Evolutionary conservation across 352 stramenopile species (phyloP).

Genomic region (Globisporangium middletonii): DNA sequence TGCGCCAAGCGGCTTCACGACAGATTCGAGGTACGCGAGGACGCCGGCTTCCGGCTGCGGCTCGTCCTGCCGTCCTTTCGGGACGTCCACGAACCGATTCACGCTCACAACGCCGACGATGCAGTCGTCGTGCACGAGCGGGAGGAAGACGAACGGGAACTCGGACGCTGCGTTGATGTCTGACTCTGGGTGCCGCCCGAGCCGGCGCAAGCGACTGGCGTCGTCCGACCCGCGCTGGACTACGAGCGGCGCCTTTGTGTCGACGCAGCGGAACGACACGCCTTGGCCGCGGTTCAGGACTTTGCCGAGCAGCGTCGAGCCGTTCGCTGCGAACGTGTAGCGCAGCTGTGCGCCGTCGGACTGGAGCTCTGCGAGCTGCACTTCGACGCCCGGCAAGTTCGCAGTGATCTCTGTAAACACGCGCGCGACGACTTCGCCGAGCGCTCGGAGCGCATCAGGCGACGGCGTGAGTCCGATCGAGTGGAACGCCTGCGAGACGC

Average conservation of each 20-base stretch:
- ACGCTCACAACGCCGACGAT: slow-evolving; percentile 56
- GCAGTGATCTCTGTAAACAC: slow-evolving; percentile 43
- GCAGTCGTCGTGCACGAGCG: slow-evolving; percentile 61
- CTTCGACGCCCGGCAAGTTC: slow-evolving; percentile 44
- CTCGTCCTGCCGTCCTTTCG: slow-evolving; percentile 55
- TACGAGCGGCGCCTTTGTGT: slow-evolving; percentile 32
- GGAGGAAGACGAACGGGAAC: slow-evolving; percentile 58
- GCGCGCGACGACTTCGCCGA: slow-evolving; percentile 30
- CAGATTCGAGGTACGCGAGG: slow-evolving; percentile 36
- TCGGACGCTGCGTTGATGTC: not conserved
- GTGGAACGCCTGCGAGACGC: slow-evolving; percentile 20
- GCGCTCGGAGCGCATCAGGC: slow-evolving; percentile 34
- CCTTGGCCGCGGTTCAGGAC: slow-evolving; percentile 40
- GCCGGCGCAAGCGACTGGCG: slow-evolving; percentile 21
- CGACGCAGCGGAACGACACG: slow-evolving; percentile 51
- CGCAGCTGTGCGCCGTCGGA: slow-evolving; percentile 29
- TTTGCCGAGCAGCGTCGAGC: slow-evolving; percentile 26
- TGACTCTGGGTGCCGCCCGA: slow-evolving; percentile 9
- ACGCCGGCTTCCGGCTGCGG: slow-evolving; percentile 55
- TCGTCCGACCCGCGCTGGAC: slow-evolving; percentile 30
- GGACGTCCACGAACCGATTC: slow-evolving; percentile 43
- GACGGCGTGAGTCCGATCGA: slow-evolving; percentile 51
- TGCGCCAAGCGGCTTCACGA: slow-evolving; percentile 35
- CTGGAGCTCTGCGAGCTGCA: slow-evolving; percentile 56
- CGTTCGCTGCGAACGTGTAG: slow-evolving; percentile 45